These are phyloP conservation scores for Thelephora terrestris DNA, from an alignment of 1,284 basidiomycete species.

Conservation along the genomic window DNA sequence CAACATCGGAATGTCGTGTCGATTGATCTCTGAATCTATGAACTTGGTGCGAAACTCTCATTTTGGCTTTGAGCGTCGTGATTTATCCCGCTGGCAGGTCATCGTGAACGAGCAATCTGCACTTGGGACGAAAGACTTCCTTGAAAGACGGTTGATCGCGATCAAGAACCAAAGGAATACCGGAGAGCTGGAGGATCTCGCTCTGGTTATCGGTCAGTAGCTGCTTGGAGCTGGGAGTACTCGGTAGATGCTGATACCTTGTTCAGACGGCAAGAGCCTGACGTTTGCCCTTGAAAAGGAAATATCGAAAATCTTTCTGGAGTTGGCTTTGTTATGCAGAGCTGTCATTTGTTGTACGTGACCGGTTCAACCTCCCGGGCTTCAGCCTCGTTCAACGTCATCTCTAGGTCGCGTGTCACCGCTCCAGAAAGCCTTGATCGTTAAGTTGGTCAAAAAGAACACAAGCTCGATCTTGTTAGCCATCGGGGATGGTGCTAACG, in stretches of 20 bases:
- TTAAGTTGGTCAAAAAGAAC: constrained; percentile 98
- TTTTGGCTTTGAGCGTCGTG: not conserved
- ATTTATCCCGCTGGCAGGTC: constrained; percentile 40
- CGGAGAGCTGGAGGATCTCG: constrained; percentile 91
- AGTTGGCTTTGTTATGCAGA: constrained; percentile 97
- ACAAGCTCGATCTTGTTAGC: constrained; percentile 86
- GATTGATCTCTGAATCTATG: constrained; percentile 97
- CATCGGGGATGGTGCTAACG: constrained; percentile 96
- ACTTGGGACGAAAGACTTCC: constrained; percentile 76
- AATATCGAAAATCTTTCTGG: constrained; percentile 81
- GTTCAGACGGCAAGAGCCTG: constrained; percentile 86
- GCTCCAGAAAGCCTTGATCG: constrained; percentile 94
- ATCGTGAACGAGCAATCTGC: constrained; percentile 90
- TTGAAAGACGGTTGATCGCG: constrained; percentile 81
- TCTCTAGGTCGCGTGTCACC: constrained; percentile 87
- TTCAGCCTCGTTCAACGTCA: not conserved
- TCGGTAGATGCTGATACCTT: not conserved
- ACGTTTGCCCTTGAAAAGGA: constrained; percentile 91
- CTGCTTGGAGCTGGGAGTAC: not conserved
- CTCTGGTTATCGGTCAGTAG: constrained; percentile 79
- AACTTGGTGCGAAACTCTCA: constrained; percentile 60
- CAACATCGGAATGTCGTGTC: constrained; percentile 97
- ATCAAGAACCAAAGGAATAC: constrained; percentile 88
- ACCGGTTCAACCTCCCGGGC: not conserved
- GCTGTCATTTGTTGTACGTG: constrained; percentile 91